Evolutionary conservation across 176 grass and related monocot genomes (phyloP).

Genomic region (Secale cereale): DNA sequence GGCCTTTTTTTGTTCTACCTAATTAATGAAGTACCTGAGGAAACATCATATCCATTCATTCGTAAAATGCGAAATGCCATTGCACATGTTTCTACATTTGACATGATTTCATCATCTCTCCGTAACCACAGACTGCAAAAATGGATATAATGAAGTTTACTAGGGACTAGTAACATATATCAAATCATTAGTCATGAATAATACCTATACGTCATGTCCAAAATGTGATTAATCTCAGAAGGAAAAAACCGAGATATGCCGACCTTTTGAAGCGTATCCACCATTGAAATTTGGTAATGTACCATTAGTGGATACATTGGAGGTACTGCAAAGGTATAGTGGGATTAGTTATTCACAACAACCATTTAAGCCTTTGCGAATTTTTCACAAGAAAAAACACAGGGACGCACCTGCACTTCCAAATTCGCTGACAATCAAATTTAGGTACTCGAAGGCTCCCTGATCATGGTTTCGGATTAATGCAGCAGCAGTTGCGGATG

Average conservation of each 20-base stretch:
- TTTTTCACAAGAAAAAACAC: not conserved
- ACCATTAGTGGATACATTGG: slow-evolving; percentile 36
- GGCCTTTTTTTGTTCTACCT: no score
- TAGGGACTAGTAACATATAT: no score
- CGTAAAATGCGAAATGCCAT: no score
- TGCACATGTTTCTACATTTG: no score
- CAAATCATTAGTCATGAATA: no score
- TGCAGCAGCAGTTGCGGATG: slow-evolving; percentile 57
- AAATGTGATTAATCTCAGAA: slow-evolving; percentile 34
- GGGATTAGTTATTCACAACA: not conserved
- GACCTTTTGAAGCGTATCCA: slow-evolving; percentile 58
- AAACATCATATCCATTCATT: no score
- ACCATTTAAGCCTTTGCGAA: not conserved
- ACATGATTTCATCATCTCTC: no score
- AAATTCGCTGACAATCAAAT: slow-evolving; percentile 38
- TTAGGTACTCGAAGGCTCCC: slow-evolving; percentile 61
- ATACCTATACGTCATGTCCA: no score
- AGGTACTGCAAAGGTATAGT: slow-evolving; percentile 40
- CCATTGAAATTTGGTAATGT: slow-evolving; percentile 41
- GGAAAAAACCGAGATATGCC: slow-evolving; percentile 56
- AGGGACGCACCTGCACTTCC: slow-evolving; percentile 46
- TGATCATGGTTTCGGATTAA: slow-evolving; percentile 39
- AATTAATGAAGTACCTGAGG: no score
- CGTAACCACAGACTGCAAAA: no score
- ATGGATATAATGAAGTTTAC: no score